These are phyloP conservation scores for Parmelia sp. DNA, from an alignment of 495 filamentous ascomycete genomes.

Conservation along the genomic window DNA sequence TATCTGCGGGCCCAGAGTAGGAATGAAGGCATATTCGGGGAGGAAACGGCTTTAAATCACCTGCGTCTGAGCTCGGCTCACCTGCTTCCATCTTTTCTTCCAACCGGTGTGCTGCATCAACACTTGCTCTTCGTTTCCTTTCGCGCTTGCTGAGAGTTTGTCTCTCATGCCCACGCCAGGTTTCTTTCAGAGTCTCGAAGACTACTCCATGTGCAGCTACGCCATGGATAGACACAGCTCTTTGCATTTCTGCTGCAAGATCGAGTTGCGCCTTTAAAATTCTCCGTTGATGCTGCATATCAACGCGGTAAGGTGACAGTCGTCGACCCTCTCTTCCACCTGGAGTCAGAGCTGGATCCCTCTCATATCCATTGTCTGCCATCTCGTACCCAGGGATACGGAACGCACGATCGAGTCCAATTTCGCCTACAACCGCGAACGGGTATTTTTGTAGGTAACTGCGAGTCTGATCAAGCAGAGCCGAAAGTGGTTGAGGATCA, in stretches of 20 bases:
- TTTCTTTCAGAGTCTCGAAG: conserved; percentile 63
- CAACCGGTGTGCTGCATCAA: conserved; percentile 29
- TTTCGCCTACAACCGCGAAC: conserved; percentile 73
- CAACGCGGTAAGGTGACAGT: conserved; percentile 68
- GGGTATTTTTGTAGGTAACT: conserved; percentile 56
- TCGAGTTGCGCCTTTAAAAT: conserved; percentile 76
- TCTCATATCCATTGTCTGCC: conserved; percentile 42
- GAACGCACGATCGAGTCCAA: conserved; percentile 83
- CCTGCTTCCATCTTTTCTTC: conserved; percentile 36
- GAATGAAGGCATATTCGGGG: conserved; percentile 92
- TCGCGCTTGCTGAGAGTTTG: conserved; percentile 59
- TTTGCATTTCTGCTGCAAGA: conserved; percentile 72
- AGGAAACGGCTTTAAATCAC: conserved; percentile 59
- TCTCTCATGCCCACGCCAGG: conserved; percentile 81
- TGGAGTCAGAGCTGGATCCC: conserved; percentile 58
- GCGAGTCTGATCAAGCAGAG: conserved; percentile 59
- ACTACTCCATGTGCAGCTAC: conserved; percentile 84
- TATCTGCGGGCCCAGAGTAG: conserved; percentile 74
- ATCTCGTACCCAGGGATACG: conserved; percentile 66
- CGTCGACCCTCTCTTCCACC: conserved; percentile 74
- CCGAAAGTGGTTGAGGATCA: conserved; percentile 60
- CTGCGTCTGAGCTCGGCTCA: conserved; percentile 19
- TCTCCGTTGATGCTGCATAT: conserved; percentile 67
- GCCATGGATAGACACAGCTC: conserved; percentile 82
- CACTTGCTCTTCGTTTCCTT: conserved; percentile 39